phyloP scores from a whole-genome alignment of 2,329 filamentous ascomycete genomes.

The Fonsecaea pugnacius region DNA sequence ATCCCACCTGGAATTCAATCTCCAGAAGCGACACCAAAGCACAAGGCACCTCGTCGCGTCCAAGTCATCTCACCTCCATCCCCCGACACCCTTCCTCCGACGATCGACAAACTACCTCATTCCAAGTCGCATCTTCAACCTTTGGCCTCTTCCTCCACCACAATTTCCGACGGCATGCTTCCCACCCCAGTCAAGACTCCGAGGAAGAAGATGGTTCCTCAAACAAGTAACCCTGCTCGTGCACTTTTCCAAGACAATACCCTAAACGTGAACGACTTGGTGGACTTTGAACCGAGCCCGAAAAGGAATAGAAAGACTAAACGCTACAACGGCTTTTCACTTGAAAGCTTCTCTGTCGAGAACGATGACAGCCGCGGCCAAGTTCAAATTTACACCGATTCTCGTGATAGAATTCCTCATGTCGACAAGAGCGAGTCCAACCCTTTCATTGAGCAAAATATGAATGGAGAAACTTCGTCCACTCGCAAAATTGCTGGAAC shows the following conservation, averaged over 20 bases:
- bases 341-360: conserved; percentile 49
- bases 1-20: conserved; percentile 28
- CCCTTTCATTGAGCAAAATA: conserved; percentile 55
- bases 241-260: conserved; percentile 57
- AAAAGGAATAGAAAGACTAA: conserved; percentile 53
- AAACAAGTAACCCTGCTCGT: conserved; percentile 57
- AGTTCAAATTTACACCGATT: conserved; percentile 67
- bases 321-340: conserved; percentile 51
- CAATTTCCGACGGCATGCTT: conserved; percentile 53
- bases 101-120: conserved; percentile 28
- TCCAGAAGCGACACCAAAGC: conserved; percentile 34
- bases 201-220: conserved; percentile 56
- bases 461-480: conserved; percentile 41
- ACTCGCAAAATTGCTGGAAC: conserved; percentile 39
- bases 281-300: conserved; percentile 55
- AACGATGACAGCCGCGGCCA: conserved; percentile 38
- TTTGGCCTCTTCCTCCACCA: conserved; percentile 38
- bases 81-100: conserved; percentile 30
- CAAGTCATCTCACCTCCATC: conserved; percentile 35
- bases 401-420: conserved; percentile 63
- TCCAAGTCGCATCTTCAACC: conserved; percentile 37
- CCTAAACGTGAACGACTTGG: conserved; percentile 40
- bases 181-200: conserved; percentile 68
- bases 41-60: conserved; percentile 29
- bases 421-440: conserved; percentile 58